Base-by-base conservation (phyloP, 768 basidiomycete species). In the Amanita inopinata region DNA sequence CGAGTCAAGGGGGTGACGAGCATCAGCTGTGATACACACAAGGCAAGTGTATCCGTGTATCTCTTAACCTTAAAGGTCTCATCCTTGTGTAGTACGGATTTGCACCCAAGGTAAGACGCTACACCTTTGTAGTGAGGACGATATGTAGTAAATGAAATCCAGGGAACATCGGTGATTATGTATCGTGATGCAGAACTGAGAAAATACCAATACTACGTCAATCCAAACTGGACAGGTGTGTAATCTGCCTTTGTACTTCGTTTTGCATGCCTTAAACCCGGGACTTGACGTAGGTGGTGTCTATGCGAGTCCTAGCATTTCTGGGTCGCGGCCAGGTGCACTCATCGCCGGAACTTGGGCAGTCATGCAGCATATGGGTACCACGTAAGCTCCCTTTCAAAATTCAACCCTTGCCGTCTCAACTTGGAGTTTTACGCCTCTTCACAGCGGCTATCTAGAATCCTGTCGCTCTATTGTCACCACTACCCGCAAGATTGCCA, bases 311-410 rank as follows among this genome's bases (percentile, higher is more conserved):
- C 90, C 92, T 2, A 82, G 83, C 50, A 65, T 96, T 52, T 84
- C 92, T 37, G 92, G 92, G 7, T 93, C 91, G 42, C 74, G 90
- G 28, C 88, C 93, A 0, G 96, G 94, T 4, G 80, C 92, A 0
- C 65, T 97, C 47, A 83, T 99, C 46, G 94, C 94, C 18, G 94
- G 88, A 34, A 81, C 91, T 20, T 99, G 92, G 91, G 94, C 94
- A 5, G 90, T 91, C 2, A 83, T 99, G 80, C 85, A 94, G 49
- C 78, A 88, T 58, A 83, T 97, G 66, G 94, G 94, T 20, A 70
- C 80, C 46, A 71, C 83, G 88, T 91, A 55, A 39, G 82, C 69
- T n/a, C 28, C 41, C 8, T 30, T n/a, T n/a, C n/a, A n/a, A n/a
- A n/a, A n/a, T n/a, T n/a, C n/a, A n/a, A n/a, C n/a, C n/a, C n/a